These are phyloP conservation scores for Verticillium albo-atrum DNA, from an alignment of 2,329 filamentous ascomycete genomes.

Conservation along the genomic window DNA sequence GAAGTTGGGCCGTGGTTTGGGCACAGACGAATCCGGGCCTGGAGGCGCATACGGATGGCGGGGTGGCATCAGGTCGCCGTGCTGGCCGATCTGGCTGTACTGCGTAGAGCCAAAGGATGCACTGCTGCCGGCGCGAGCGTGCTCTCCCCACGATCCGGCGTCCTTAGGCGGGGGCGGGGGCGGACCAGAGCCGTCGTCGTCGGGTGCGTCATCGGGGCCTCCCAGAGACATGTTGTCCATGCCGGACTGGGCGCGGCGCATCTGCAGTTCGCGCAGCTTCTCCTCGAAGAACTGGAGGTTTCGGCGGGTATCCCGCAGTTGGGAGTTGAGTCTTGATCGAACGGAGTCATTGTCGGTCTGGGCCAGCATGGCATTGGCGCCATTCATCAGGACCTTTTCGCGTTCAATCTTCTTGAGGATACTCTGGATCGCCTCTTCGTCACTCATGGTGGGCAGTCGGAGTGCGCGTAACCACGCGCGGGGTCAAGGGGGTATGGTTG, in stretches of 20 bases:
- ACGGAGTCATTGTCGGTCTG: constrained; percentile 93
- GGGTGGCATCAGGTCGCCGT: constrained; percentile 73
- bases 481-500: constrained; percentile 8
- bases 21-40: constrained; percentile 60
- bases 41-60: constrained; percentile 74
- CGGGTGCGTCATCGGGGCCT: constrained; percentile 33
- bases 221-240: constrained; percentile 63
- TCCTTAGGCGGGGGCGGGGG: constrained; percentile 75
- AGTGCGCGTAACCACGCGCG: constrained; percentile 30
- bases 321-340: constrained; percentile 82
- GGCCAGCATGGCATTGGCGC: constrained; percentile 90
- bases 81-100: constrained; percentile 57
- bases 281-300: constrained; percentile 97
- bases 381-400: constrained; percentile 91
- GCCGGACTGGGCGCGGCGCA: constrained; percentile 68
- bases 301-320: constrained; percentile 87
- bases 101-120: constrained; percentile 59
- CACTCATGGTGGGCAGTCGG: constrained; percentile 50
- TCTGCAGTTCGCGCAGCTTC: constrained; percentile 80
- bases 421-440: constrained; percentile 65
- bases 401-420: constrained; percentile 97
- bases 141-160: constrained; percentile 25
- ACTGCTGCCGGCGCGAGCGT: constrained; percentile 40
- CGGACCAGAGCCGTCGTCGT: constrained; percentile 37
- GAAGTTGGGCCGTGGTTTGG: constrained; percentile 81